Evolutionary conservation across 306 rosid species (phyloP).

Genomic region (Lathyrus aphaca): DNA sequence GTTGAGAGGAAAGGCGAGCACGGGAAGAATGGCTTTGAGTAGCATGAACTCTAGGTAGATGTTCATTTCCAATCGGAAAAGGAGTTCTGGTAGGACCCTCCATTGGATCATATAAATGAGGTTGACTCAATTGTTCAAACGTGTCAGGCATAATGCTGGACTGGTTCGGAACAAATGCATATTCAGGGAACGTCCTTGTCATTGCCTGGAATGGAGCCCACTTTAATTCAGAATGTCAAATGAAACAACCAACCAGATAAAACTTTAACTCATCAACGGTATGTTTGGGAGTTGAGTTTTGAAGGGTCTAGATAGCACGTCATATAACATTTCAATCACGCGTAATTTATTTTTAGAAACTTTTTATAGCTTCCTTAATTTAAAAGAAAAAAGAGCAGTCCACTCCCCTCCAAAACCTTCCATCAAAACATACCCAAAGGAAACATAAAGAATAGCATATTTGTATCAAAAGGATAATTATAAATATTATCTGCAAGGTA

Average conservation of each 20-base stretch:
- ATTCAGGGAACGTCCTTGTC: conserved; percentile 70
- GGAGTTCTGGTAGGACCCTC: conserved; percentile 78
- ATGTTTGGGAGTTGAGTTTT: too few relatives aligned
- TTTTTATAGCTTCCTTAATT: too few relatives aligned
- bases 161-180: conserved; percentile 71
- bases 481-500: conserved; percentile 9
- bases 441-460: conserved; percentile 3
- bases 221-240: conserved; percentile 45
- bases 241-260: conserved; percentile 30
- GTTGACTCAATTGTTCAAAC: conserved; percentile 66
- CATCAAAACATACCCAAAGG: neutral
- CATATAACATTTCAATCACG: too few relatives aligned
- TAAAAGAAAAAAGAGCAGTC: too few relatives aligned
- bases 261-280: neutral
- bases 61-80: conserved; percentile 71
- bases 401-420: too few relatives aligned
- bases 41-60: conserved; percentile 62
- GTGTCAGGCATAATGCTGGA: conserved; percentile 62
- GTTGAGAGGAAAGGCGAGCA: conserved; percentile 64
- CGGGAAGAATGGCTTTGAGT: conserved; percentile 68
- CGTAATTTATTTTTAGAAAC: too few relatives aligned
- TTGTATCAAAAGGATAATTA: neutral
- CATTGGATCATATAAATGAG: conserved; percentile 67
- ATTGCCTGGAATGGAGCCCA: conserved; percentile 64
- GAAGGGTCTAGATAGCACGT: too few relatives aligned